These are phyloP conservation scores for Fragaria vesca DNA, from an alignment of 306 rosid species.

Conservation along the genomic window DNA sequence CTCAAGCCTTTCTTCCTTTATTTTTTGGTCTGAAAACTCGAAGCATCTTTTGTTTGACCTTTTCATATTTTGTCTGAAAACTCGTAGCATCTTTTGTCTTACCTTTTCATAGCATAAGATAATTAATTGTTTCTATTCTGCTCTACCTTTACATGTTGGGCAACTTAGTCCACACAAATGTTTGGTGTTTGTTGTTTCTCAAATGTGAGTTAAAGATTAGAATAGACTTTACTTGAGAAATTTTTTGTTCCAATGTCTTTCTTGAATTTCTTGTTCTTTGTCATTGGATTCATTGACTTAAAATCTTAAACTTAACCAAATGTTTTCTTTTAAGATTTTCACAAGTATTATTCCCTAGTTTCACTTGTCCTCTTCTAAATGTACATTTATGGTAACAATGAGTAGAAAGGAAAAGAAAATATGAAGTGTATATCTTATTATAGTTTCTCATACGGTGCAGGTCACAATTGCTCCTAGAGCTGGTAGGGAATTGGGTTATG, in stretches of 20 bases:
- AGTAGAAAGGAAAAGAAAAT: background rate
- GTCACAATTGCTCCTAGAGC: conserved; percentile 99
- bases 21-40: background rate
- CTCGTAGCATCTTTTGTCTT: conserved; percentile 2
- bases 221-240: background rate
- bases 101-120: conserved; percentile 6
- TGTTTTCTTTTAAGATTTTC: background rate
- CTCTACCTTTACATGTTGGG: background rate
- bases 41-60: conserved; percentile 13
- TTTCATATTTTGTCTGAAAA: conserved; percentile 4
- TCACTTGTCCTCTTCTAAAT: background rate
- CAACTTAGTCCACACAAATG: background rate
- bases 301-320: background rate
- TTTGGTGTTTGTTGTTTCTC: background rate
- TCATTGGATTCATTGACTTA: conserved; percentile 10
- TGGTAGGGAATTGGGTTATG: conserved; percentile 97
- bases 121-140: background rate
- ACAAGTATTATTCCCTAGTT: background rate
- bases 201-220: too few relatives aligned
- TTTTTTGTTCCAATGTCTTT: background rate
- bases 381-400: background rate
- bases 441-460: conserved; percentile 46
- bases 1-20: conserved; percentile 1
- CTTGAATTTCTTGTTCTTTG: conserved; percentile 1
- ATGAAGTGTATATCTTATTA: background rate